Percentiles rank a stretch among this genome's conserved stretches.
Conservation (phyloP, 257 asterid genomes). For the Penstemon barbatus region DNA sequence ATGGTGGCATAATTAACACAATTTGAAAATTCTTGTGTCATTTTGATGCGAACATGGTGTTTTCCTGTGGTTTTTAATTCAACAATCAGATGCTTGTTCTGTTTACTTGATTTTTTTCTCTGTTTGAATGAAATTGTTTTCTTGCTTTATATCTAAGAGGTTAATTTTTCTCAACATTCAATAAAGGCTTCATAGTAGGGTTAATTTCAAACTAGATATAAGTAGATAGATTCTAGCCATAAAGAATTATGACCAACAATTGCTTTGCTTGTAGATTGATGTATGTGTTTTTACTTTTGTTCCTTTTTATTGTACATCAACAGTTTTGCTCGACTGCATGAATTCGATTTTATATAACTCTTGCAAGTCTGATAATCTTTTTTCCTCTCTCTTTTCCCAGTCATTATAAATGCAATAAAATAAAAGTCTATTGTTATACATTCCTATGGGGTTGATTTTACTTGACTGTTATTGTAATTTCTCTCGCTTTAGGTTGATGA, state of each 20-base stretch:
- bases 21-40: constrained; percentile 6
- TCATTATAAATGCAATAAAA: neutral
- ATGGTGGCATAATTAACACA: neutral
- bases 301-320: neutral
- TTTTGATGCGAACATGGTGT: neutral
- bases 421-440: constrained; percentile 5
- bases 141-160: neutral
- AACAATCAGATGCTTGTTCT: too few species aligned
- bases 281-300: constrained; percentile 2
- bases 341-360: neutral
- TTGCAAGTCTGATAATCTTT: constrained; percentile 13
- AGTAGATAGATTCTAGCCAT: neutral
- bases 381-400: neutral
- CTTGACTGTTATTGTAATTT: constrained; percentile 17
- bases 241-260: constrained; percentile 8
- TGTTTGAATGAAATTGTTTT: too few species aligned
- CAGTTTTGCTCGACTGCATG: constrained; percentile 6
- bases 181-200: neutral
- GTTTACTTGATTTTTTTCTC: too few species aligned
- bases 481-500: constrained; percentile 67
- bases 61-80: too few species aligned
- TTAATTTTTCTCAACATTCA: neutral
- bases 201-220: constrained; percentile 9
- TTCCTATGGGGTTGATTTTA: constrained; percentile 18
- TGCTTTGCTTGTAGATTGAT: neutral